phyloP scores from a whole-genome alignment of 495 filamentous ascomycete genomes.

The Penicillium roqueforti region DNA sequence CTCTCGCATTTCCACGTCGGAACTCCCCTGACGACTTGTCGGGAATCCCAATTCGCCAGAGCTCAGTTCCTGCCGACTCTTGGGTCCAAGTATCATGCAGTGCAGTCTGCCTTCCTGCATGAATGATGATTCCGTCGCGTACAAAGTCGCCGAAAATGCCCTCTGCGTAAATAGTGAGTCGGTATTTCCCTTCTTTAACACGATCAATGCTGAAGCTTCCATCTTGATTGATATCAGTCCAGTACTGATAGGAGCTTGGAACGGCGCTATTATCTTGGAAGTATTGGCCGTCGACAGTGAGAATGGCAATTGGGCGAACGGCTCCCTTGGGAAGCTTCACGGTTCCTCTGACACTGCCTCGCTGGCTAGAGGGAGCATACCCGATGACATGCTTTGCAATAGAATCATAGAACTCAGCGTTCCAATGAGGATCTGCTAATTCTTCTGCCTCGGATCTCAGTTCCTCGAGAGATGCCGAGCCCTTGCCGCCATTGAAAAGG shows the following conservation, averaged over 20 bases:
- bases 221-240: slow-evolving; percentile 46
- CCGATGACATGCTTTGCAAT: slow-evolving; percentile 52
- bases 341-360: slow-evolving; percentile 39
- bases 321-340: slow-evolving; percentile 46
- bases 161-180: slow-evolving; percentile 54
- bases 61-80: slow-evolving; percentile 47
- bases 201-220: slow-evolving; percentile 45
- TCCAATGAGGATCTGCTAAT: slow-evolving; percentile 47
- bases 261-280: slow-evolving; percentile 56
- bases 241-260: slow-evolving; percentile 51
- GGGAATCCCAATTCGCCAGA: slow-evolving; percentile 53
- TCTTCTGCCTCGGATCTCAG: slow-evolving; percentile 46
- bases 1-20: slow-evolving; percentile 43
- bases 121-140: slow-evolving; percentile 39
- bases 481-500: slow-evolving; percentile 51
- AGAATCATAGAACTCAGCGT: slow-evolving; percentile 51
- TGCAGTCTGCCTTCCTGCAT: slow-evolving; percentile 28
- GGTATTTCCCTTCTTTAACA: slow-evolving; percentile 49
- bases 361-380: slow-evolving; percentile 42
- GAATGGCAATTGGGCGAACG: slow-evolving; percentile 44
- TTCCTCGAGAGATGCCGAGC: slow-evolving; percentile 33
- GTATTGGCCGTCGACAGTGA: slow-evolving; percentile 48
- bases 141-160: slow-evolving; percentile 53
- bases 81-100: slow-evolving; percentile 39
- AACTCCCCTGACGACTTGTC: slow-evolving; percentile 55